These are phyloP conservation scores for Rubroshorea leprosula DNA, from an alignment of 345 rosid species.

Conservation along the genomic window DNA sequence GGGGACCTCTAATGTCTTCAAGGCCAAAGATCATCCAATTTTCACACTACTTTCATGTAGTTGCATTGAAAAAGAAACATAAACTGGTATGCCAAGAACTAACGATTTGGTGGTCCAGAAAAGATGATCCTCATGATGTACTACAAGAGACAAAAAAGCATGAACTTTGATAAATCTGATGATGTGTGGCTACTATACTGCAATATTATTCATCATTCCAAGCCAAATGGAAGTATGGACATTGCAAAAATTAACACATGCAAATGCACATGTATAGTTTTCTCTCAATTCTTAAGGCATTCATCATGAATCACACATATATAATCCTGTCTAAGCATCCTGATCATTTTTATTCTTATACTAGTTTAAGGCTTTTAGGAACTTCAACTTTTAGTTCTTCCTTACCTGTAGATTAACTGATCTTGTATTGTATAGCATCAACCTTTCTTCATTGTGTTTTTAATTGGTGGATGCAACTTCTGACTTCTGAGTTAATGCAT, in stretches of 20 bases:
- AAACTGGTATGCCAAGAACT: slow-evolving; percentile 3
- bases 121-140: neutral
- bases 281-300: no score
- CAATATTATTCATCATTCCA: neutral
- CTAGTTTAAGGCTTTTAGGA: neutral
- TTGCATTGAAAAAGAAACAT: slow-evolving; percentile 5
- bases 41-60: slow-evolving; percentile 18
- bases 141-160: slow-evolving; percentile 7
- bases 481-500: neutral
- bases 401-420: neutral
- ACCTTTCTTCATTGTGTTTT: neutral
- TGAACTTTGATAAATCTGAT: slow-evolving; percentile 6
- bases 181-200: neutral
- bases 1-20: slow-evolving; percentile 28
- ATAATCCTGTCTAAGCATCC: neutral
- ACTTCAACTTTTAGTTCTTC: neutral
- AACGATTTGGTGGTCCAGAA: slow-evolving; percentile 14
- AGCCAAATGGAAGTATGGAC: neutral
- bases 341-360: neutral
- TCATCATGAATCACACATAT: no score
- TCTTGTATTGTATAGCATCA: slow-evolving; percentile 1
- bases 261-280: no score
- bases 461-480: slow-evolving; percentile 8
- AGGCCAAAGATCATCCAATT: slow-evolving; percentile 19
- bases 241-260: no score